Conservation (phyloP, 2,329 filamentous ascomycete genomes). For the Aspergillus sp. region DNA sequence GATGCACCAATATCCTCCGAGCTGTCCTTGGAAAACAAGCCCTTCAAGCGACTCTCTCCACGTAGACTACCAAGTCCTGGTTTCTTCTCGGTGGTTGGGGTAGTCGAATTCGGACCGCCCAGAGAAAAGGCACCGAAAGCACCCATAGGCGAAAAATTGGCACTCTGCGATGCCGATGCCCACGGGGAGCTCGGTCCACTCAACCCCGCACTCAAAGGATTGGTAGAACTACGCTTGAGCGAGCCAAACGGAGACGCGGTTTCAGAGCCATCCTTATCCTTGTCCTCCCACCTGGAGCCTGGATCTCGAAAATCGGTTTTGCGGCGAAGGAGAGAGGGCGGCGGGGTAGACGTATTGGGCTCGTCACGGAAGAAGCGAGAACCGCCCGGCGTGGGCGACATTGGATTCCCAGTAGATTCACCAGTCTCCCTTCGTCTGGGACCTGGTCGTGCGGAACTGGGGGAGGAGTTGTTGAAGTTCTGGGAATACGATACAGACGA, state of each 20-base stretch:
- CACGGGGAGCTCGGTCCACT: constrained; percentile 48
- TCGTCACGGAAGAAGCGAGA: constrained; percentile 43
- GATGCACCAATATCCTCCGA: constrained; percentile 52
- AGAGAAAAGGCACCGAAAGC: constrained; percentile 88
- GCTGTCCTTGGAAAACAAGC: constrained; percentile 70
- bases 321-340: constrained; percentile 52
- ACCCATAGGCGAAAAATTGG: constrained; percentile 65
- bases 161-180: constrained; percentile 51
- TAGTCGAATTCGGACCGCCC: constrained; percentile 34
- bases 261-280: constrained; percentile 33
- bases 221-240: constrained; percentile 50
- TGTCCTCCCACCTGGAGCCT: constrained; percentile 40
- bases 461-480: constrained; percentile 64
- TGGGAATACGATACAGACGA: constrained; percentile 64
- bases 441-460: constrained; percentile 63
- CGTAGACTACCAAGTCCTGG: constrained; percentile 56
- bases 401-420: constrained; percentile 50
- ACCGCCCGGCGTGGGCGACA: constrained; percentile 40
- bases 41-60: constrained; percentile 77
- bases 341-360: constrained; percentile 51
- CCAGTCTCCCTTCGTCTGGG: constrained; percentile 80
- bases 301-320: constrained; percentile 55
- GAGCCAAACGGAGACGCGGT: constrained; percentile 43
- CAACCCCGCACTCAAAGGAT: constrained; percentile 44
- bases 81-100: constrained; percentile 61